Evolutionary conservation across 192 early-diverging fungal species (phyloP).

Genomic region (Dissophora globulifera): DNA sequence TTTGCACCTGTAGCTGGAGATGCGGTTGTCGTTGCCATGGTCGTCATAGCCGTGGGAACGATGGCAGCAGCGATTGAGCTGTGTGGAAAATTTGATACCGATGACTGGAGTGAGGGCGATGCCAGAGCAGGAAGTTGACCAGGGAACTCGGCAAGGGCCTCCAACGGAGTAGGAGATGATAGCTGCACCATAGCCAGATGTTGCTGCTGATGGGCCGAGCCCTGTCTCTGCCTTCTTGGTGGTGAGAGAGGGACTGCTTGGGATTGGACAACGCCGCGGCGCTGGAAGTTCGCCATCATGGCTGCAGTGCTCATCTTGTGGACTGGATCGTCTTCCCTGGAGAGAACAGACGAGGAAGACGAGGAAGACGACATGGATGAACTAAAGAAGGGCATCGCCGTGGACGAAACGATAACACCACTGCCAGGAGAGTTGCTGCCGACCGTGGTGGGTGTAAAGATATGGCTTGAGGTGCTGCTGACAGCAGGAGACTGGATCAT

Average conservation of each 20-base stretch:
- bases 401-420: too few relatives aligned
- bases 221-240: slow-evolving; percentile 22
- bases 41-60: not conserved
- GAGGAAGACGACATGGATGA: not conserved
- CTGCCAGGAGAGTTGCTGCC: too few relatives aligned
- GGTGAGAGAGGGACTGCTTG: slow-evolving; percentile 6
- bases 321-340: not conserved
- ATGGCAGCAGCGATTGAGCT: slow-evolving; percentile 1
- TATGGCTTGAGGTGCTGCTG: not conserved
- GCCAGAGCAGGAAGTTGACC: too few relatives aligned
- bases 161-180: slow-evolving; percentile 12
- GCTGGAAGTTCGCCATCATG: slow-evolving; percentile 27
- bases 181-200: slow-evolving; percentile 9
- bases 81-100: not conserved
- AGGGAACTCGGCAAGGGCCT: not conserved
- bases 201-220: slow-evolving; percentile 20
- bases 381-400: slow-evolving; percentile 14
- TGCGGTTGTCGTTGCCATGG: not conserved
- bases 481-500: slow-evolving; percentile 5
- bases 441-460: slow-evolving; percentile 9
- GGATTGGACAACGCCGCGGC: not conserved
- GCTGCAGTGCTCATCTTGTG: slow-evolving; percentile 8
- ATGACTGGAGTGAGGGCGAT: not conserved
- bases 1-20: not conserved
- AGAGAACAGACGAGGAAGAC: not conserved